Evolutionary conservation across 352 stramenopile genomes (phyloP), one percentile per base, ranked within the genome.

Genomic region (Phytophthora constricta): DNA sequence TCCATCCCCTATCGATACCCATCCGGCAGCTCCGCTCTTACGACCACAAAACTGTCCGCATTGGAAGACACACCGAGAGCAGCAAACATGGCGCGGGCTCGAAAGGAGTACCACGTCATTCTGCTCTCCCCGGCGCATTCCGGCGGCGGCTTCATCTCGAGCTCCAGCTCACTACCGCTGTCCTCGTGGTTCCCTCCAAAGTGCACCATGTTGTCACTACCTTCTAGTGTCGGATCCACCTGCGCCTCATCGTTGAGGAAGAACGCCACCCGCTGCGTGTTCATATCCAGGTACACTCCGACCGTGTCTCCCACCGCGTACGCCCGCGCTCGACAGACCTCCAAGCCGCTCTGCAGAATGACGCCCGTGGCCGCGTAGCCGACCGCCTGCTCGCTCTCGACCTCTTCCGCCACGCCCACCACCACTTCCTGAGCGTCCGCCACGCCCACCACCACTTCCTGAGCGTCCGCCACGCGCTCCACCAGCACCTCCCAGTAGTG

Each of bases 401-500:
- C 72, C 2, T 69, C 37, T 26, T 81, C 64, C 27, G 49, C 74
- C 5, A 69, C 67, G 46, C 76, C 76, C 20, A 86, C 65, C 7
- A 84, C 54, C 19, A 86, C 60, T 22, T 37, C 19, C 3, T 16
- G 42, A 58, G 66, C 58, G 14, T 72, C 33, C 13, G 64, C 69
- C 19, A 78, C 67, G 46, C 76, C 76, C 20, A 86, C 65, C 7
- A 84, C 54, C 19, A 86, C 60, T 22, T 37, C 19, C 3, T 16
- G 42, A 58, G 66, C 58, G 14, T 72, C 62, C 33, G 41, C 47
- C 64, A 79, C 63, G 28, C 64, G 65, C 45, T 72, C 68, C 31
- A 85, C 51, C 25, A 81, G 47, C 14, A 83, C 69, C 39, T 86
- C 76, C 74, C 66, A 84, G 42, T 84, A 84, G 63, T 88, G 76